Evolutionary conservation across 2,329 filamentous ascomycete genomes (phyloP), one percentile per base, ranked within the genome.

Genomic region (Fusarium torreyae): DNA sequence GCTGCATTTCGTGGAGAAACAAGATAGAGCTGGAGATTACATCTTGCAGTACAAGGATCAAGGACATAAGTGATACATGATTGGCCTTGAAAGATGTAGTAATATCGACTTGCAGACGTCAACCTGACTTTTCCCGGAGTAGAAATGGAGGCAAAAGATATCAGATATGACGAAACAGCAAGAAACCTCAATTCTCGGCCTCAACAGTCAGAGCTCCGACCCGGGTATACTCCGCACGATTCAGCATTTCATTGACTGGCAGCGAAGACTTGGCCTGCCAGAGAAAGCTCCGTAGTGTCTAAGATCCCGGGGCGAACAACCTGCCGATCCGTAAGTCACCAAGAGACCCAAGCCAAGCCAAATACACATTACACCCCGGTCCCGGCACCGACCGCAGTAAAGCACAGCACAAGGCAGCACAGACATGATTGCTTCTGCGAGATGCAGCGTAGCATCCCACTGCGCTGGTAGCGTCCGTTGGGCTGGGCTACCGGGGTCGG

Each of bases 231-330:
- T 15, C 17, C 15, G 42, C n/a, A 22, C 22, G 28, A 49, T 38
- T 49, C n/a, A 14, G 42, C 57, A 60, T 60, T 53, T 64, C 58
- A 68, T 31, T 48, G 45, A 54, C 45, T 40, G 51, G 67, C 54
- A 38, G 48, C 22, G n/a, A 60, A 60, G 43, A 24, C 7, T 8
- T 56, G 50, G 55, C 34, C 45, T 57, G 40, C 33, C 7, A 38
- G 20, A 31, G 24, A 40, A 34, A 44, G 31, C 57, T 44, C 58
- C 63, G 56, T 52, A 40, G n/a, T 72, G 69, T 72, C 69, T 71
- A 26, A 72, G 69, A 71, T 72, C 69, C 52, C 49, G 50, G 46
- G 66, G 62, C 34, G 46, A 52, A 20, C 15, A 68, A 40, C 58
- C 28, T 46, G 24, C 55, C 49, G 57, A 72, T 68, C 66, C 69